Conservation (phyloP, 306 rosid species). For the Prunus padus region DNA sequence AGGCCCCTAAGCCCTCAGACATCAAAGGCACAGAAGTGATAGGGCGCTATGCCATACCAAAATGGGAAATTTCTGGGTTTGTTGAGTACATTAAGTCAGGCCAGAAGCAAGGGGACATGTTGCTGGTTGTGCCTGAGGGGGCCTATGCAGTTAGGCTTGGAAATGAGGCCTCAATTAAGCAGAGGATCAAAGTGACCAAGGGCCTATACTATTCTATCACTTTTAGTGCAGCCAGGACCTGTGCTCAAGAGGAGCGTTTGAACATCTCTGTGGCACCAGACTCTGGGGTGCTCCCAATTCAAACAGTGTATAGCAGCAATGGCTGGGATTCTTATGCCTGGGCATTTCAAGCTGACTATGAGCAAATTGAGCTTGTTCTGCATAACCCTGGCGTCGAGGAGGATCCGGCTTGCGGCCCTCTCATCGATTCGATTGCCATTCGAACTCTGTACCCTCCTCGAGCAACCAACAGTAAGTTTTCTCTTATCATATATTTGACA, state of each 20-base stretch:
- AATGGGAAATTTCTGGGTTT: slow-evolving; percentile 78
- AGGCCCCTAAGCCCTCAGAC: slow-evolving; percentile 55
- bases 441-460: slow-evolving; percentile 69
- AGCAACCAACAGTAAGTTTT: slow-evolving; percentile 56
- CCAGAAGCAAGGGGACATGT: slow-evolving; percentile 96
- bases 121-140: slow-evolving; percentile 92
- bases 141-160: slow-evolving; percentile 88
- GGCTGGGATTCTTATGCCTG: slow-evolving; percentile 93
- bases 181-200: slow-evolving; percentile 54
- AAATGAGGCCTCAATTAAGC: slow-evolving; percentile 85
- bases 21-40: slow-evolving; percentile 71
- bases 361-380: slow-evolving; percentile 47
- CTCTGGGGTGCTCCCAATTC: slow-evolving; percentile 78
- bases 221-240: slow-evolving; percentile 86
- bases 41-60: slow-evolving; percentile 59
- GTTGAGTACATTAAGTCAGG: slow-evolving; percentile 95
- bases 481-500: not conserved
- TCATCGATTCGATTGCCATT: slow-evolving; percentile 77
- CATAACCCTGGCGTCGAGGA: slow-evolving; percentile 95
- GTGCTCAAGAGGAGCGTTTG: slow-evolving; percentile 84
- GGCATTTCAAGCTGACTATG: slow-evolving; percentile 62
- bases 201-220: slow-evolving; percentile 78
- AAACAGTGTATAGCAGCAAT: slow-evolving; percentile 78
- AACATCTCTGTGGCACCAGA: slow-evolving; percentile 83
- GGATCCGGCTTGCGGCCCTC: slow-evolving; percentile 96